phyloP scores from a whole-genome alignment of 352 stramenopile species.

The Elongisporangium senticosum region DNA sequence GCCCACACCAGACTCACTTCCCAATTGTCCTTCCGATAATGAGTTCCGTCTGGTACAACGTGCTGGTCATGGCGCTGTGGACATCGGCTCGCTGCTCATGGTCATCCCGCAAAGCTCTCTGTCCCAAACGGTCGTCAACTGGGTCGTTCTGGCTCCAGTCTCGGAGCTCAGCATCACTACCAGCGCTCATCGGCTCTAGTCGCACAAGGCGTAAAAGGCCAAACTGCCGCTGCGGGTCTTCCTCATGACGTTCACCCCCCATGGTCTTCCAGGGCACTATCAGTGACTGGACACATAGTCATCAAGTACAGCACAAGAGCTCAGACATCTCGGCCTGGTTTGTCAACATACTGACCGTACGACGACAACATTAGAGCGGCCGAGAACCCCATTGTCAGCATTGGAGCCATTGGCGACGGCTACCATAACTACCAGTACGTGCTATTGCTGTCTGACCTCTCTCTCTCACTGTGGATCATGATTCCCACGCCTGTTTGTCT shows the following conservation, averaged over 20 bases:
- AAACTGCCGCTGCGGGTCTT: conserved; percentile 77
- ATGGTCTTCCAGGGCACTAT: conserved; percentile 93
- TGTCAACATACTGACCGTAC: conserved; percentile 97
- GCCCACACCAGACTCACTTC: too few species aligned
- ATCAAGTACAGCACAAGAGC: conserved; percentile 96
- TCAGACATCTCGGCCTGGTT: conserved; percentile 91
- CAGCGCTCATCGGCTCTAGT: conserved; percentile 93
- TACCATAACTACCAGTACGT: conserved; percentile 94
- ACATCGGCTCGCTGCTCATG: conserved; percentile 35
- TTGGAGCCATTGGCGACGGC: too few species aligned
- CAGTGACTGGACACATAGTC: conserved; percentile 94
- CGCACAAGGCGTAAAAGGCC: conserved; percentile 92
- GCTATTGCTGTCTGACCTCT: neutral
- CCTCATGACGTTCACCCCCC: conserved; percentile 94
- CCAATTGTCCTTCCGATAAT: too few species aligned
- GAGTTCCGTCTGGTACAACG: too few species aligned
- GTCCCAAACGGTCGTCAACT: conserved; percentile 27
- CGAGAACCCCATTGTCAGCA: too few species aligned
- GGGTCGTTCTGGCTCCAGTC: conserved; percentile 31
- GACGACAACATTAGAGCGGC: conserved; percentile 89
- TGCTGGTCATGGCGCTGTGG: conserved; percentile 38
- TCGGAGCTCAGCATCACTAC: conserved; percentile 93
- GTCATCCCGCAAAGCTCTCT: conserved; percentile 26
- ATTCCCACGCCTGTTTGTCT: conserved; percentile 60
- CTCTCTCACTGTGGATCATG: too few species aligned